A percentile compares a stretch with the other conserved stretches of the same genome.
Evolutionary conservation across 228 moss, liverwort and hornwort species (phyloP).

Genomic region (Sphagnum fallax): DNA sequence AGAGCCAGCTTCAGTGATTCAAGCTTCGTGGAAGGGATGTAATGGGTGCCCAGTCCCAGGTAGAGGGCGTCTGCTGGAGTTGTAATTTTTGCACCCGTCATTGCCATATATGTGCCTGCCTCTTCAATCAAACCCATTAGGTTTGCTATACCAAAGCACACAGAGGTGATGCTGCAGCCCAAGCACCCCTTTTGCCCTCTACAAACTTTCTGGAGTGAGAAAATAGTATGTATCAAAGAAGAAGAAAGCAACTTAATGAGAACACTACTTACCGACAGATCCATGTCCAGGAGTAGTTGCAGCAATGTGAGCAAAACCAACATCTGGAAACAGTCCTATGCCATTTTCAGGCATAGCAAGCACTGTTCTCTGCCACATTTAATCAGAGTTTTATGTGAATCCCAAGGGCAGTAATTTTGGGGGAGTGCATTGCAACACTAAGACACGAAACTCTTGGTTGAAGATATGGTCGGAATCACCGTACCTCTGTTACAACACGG

Average conservation of each 20-base stretch:
- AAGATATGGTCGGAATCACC: no score
- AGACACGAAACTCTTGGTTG: no score
- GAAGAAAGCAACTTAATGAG: neutral
- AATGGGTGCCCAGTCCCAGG: slow-evolving; percentile 84
- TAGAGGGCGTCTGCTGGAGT: slow-evolving; percentile 89
- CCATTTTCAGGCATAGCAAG: slow-evolving; percentile 97
- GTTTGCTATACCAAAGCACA: neutral
- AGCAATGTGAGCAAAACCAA: slow-evolving; percentile 81
- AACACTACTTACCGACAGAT: slow-evolving; percentile 58
- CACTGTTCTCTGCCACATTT: slow-evolving; percentile 64
- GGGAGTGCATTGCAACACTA: neutral
- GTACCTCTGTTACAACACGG: slow-evolving; percentile 88
- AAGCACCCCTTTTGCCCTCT: neutral
- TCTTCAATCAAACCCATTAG: neutral
- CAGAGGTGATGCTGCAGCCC: neutral
- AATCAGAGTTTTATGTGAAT: neutral
- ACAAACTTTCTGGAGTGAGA: neutral
- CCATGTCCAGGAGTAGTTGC: slow-evolving; percentile 78
- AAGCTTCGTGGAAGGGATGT: slow-evolving; percentile 65
- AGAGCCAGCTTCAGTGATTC: slow-evolving; percentile 62
- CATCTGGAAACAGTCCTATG: slow-evolving; percentile 95
- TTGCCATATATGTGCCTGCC: slow-evolving; percentile 80
- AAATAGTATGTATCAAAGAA: neutral
- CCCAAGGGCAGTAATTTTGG: neutral
- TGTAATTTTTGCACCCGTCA: slow-evolving; percentile 77